These are phyloP conservation scores for Cystoderma amianthinum DNA, from an alignment of 768 basidiomycete species.

Conservation along the genomic window DNA sequence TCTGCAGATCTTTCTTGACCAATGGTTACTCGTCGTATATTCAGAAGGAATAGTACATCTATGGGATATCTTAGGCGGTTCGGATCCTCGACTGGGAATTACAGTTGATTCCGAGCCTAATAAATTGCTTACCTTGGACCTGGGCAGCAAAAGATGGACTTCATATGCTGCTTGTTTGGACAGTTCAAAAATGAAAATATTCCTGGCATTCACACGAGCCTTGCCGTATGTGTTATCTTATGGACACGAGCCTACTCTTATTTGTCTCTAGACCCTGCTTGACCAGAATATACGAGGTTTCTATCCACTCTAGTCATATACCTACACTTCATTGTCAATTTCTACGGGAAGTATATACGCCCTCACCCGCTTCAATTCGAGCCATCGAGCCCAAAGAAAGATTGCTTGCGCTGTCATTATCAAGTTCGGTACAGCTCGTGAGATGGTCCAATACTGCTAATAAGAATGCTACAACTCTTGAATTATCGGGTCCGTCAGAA, in stretches of 20 bases:
- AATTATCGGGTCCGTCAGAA: conserved; percentile 13
- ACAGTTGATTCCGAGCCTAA: conserved; percentile 9
- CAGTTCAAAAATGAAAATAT: conserved; percentile 11
- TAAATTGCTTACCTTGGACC: conserved; percentile 2
- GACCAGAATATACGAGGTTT: conserved; percentile 14
- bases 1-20: conserved; percentile 33
- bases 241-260: background rate
- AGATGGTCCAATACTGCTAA: conserved; percentile 22
- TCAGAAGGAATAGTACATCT: conserved; percentile 32
- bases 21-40: conserved; percentile 41
- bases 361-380: conserved; percentile 20
- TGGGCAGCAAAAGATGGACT: conserved; percentile 10
- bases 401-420: conserved; percentile 22
- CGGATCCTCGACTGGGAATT: background rate
- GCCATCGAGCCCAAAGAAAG: conserved; percentile 23
- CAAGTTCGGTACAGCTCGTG: conserved; percentile 25
- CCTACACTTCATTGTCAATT: conserved; percentile 13
- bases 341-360: conserved; percentile 11
- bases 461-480: conserved; percentile 2
- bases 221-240: conserved; percentile 10
- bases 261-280: conserved; percentile 11
- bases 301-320: too few relatives aligned
- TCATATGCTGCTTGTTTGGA: conserved; percentile 16
- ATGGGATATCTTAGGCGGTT: conserved; percentile 26
- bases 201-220: conserved; percentile 17